Percentiles rank a stretch among this genome's conserved stretches.
Evolutionary conservation across 345 rosid species (phyloP).

Genomic region (Acer saccharum): DNA sequence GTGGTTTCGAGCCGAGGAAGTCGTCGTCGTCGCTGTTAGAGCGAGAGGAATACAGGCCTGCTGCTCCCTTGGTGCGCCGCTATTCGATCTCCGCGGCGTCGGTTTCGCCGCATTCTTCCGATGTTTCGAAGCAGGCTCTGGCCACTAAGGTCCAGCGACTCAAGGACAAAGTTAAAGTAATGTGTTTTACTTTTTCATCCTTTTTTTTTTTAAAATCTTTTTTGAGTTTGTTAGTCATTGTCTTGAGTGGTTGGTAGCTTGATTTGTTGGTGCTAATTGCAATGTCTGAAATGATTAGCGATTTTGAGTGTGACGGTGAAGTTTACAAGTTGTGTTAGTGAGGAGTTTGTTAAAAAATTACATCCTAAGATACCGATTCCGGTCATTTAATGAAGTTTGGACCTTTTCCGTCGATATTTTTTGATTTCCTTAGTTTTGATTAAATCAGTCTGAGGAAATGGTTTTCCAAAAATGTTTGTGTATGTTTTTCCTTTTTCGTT

Average conservation of each 20-base stretch:
- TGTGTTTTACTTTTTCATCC: not conserved
- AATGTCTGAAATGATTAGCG: slow-evolving; percentile 14
- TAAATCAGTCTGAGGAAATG: not conserved
- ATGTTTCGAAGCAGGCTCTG: slow-evolving; percentile 45
- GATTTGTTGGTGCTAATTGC: slow-evolving; percentile 17
- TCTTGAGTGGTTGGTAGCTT: slow-evolving; percentile 8
- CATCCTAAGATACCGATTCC: not conserved
- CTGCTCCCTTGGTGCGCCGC: slow-evolving; percentile 48
- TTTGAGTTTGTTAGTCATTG: slow-evolving; percentile 10
- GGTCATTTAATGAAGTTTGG: not conserved
- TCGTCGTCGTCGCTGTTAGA: slow-evolving; percentile 41
- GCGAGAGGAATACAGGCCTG: slow-evolving; percentile 39
- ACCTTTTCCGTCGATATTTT: not conserved
- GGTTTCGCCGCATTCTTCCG: slow-evolving; percentile 42
- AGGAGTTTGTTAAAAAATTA: not conserved
- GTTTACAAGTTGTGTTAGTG: not conserved
- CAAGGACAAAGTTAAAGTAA: slow-evolving; percentile 58
- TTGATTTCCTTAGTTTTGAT: not conserved
- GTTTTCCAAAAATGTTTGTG: not conserved
- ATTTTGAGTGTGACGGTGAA: not conserved
- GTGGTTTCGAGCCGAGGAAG: slow-evolving; percentile 86
- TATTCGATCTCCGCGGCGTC: slow-evolving; percentile 60
- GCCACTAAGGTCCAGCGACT: slow-evolving; percentile 50
- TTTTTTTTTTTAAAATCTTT: not conserved
- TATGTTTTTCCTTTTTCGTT: not conserved